These are phyloP conservation scores for Plasmodium inui DNA, from an alignment of 169 alveolate species.

Conservation along the genomic window DNA sequence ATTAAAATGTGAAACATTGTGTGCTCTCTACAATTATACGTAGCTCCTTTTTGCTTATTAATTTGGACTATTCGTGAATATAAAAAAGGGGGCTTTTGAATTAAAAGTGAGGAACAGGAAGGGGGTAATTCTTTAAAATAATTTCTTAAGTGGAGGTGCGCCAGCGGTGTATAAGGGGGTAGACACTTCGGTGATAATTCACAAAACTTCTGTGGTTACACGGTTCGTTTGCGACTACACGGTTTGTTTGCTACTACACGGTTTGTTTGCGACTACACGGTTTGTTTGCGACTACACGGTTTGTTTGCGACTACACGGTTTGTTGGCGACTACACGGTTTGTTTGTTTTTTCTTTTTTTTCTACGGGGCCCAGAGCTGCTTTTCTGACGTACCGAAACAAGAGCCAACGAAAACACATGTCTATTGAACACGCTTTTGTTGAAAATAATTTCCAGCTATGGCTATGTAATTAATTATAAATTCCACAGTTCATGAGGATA, in stretches of 20 bases:
- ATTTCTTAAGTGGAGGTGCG: background rate
- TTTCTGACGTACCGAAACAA: background rate
- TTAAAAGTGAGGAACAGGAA: background rate
- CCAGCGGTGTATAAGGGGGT: background rate
- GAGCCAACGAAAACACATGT: background rate
- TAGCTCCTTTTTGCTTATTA: background rate
- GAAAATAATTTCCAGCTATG: background rate
- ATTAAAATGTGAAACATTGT: background rate
- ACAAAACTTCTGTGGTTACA: background rate
- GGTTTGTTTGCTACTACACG: background rate
- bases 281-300: background rate
- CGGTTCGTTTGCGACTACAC: background rate
- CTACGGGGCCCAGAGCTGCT: background rate
- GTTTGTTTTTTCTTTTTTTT: background rate
- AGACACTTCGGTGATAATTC: background rate
- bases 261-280: background rate
- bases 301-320: background rate
- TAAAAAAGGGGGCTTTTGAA: background rate
- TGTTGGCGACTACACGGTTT: background rate
- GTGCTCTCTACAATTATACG: background rate
- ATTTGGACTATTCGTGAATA: background rate
- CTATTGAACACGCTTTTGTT: background rate
- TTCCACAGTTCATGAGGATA: background rate
- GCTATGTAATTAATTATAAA: background rate
- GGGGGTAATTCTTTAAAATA: background rate